A percentile compares a stretch with the other conserved stretches of the same genome.
phyloP scores from a whole-genome alignment of 345 rosid genomes.

The Populus nigra region DNA sequence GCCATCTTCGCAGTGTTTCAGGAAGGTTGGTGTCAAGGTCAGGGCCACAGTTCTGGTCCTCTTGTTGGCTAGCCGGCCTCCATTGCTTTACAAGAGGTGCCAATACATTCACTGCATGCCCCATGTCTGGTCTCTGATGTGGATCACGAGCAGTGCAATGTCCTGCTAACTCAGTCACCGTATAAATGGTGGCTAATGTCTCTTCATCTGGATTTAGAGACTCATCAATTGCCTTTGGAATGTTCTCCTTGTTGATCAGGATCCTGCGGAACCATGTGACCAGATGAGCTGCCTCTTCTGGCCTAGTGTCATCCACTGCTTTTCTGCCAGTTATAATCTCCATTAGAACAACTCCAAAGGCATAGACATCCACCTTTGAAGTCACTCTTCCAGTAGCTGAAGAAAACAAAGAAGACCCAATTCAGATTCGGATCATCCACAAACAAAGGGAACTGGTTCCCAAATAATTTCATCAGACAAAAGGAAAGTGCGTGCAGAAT shows the following conservation, averaged over 20 bases:
- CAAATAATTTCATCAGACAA: neutral
- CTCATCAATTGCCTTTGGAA: slow-evolving; percentile 17
- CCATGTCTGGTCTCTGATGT: slow-evolving; percentile 30
- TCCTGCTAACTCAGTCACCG: slow-evolving; percentile 29
- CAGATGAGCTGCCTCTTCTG: slow-evolving; percentile 25
- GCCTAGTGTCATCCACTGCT: slow-evolving; percentile 18
- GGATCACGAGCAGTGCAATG: slow-evolving; percentile 28
- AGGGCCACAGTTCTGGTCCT: slow-evolving; percentile 56
- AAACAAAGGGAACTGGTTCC: neutral
- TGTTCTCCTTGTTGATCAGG: slow-evolving; percentile 18
- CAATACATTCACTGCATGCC: slow-evolving; percentile 30
- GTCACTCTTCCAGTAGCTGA: slow-evolving; percentile 36
- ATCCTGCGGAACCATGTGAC: slow-evolving; percentile 28
- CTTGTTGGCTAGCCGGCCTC: slow-evolving; percentile 70
- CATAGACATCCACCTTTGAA: slow-evolving; percentile 28
- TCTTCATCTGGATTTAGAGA: slow-evolving; percentile 19
- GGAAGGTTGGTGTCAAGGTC: slow-evolving; percentile 81
- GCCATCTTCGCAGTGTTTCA: slow-evolving; percentile 83
- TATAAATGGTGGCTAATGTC: slow-evolving; percentile 19
- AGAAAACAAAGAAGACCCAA: neutral
- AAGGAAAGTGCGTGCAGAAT: neutral
- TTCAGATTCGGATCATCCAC: neutral
- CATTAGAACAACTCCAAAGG: slow-evolving; percentile 29
- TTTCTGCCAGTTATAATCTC: slow-evolving; percentile 30
- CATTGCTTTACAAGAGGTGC: slow-evolving; percentile 60